Evolutionary conservation across 441 rosid species (phyloP), one percentile per base, ranked within the genome.

Genomic region (Isatis lusitanica): DNA sequence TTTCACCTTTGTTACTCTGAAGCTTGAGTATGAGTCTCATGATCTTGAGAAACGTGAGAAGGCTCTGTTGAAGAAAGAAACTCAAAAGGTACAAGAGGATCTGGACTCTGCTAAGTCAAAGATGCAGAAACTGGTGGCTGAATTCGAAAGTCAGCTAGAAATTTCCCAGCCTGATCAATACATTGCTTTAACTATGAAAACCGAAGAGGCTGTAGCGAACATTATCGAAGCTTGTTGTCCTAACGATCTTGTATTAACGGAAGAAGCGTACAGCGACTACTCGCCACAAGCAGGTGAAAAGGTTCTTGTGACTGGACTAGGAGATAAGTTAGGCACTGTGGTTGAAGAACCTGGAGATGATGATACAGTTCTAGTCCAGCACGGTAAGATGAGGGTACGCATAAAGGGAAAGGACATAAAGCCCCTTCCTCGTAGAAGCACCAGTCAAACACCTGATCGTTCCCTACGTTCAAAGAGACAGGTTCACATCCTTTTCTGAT

Each of bases 311-410:
- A 88, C 84, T 80, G 79, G 85, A 63, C 78, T 92, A 33, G 97
- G 98, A 67, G 79, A 75, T 74, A 92, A 90, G 78, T 63, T 92
- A 63, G 96, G 88, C 44, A 86, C 88, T 11, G 90, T 92, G 53
- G 90, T 89, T 60, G 97, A 88, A 84, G 90, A 82, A 75, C 74
- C 87, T 42, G 91, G 83, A 66, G 82, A 86, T 73, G 96, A 85
- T 61, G 89, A 82, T 52, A 79, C 85, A 7, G 74, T 90, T 65
- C 64, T 92, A 61, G 90, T 94, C 70, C 97, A 90, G 73, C 88
- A 86, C 58, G 97, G 97, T 82, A 92, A 90, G 88, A 78, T 92
- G 52, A 86, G 87, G 68, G 86, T 89, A 74, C 88, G 92, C 44
- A 87, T 88, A 73, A 88, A 89, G 79, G 92, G 80, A 79, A 79